Conservation (phyloP, 2,329 filamentous ascomycete species). For the Coniosporium tulheliwenetii region DNA sequence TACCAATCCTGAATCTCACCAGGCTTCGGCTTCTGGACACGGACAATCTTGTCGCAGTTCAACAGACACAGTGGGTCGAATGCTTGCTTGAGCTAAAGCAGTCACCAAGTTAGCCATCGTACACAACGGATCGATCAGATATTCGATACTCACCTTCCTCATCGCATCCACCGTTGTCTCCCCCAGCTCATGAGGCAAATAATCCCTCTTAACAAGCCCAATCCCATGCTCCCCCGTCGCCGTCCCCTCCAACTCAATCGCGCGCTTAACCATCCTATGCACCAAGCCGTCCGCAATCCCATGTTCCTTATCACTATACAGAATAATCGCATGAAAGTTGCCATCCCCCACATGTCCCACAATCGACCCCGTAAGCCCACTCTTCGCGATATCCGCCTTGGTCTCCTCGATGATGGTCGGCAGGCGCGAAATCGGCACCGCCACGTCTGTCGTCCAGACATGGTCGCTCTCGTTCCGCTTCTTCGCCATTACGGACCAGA, state of each 20-base stretch:
- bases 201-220: slow-evolving; percentile 72
- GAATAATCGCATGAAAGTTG: slow-evolving; percentile 54
- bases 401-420: slow-evolving; percentile 66
- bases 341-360: slow-evolving; percentile 61
- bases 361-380: slow-evolving; percentile 49
- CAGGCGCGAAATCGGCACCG: slow-evolving; percentile 56
- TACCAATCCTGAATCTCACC: slow-evolving; percentile 30
- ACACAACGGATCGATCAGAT: background rate
- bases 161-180: slow-evolving; percentile 63
- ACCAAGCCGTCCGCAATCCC: slow-evolving; percentile 54
- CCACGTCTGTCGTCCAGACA: slow-evolving; percentile 70
- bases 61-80: slow-evolving; percentile 58
- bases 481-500: slow-evolving; percentile 58
- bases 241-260: slow-evolving; percentile 72
- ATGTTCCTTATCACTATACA: slow-evolving; percentile 53
- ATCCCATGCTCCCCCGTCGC: slow-evolving; percentile 78
- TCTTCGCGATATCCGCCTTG: slow-evolving; percentile 46
- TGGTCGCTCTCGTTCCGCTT: slow-evolving; percentile 42
- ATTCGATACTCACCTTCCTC: slow-evolving; percentile 48
- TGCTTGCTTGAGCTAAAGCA: slow-evolving; percentile 54
- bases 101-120: background rate
- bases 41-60: slow-evolving; percentile 50
- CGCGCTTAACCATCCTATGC: slow-evolving; percentile 72
- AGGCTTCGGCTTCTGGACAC: slow-evolving; percentile 31
- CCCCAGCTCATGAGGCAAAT: slow-evolving; percentile 64